Evolutionary conservation across 2,329 filamentous ascomycete species (phyloP).

Genomic region (Didymella lethalis): DNA sequence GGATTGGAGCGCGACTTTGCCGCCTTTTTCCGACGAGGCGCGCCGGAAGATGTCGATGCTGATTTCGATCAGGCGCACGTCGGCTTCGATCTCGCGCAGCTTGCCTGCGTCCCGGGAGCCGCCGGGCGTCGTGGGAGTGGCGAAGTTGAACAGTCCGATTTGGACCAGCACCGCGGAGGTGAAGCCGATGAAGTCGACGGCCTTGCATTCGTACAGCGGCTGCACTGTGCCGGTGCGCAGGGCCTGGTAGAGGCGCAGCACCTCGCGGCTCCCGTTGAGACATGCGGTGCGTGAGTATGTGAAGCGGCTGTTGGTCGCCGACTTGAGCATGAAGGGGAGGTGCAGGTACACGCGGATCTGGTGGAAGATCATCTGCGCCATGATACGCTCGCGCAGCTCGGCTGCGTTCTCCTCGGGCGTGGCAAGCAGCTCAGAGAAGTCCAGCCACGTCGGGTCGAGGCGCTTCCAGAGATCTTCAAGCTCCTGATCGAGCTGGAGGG

Average conservation of each 20-base stretch:
- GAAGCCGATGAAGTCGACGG: constrained; percentile 58
- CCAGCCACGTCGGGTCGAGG: constrained; percentile 52
- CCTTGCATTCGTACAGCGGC: constrained; percentile 57
- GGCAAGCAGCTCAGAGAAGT: constrained; percentile 40
- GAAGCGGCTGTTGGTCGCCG: constrained; percentile 49
- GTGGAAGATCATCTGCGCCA: constrained; percentile 55
- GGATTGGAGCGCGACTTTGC: constrained; percentile 52
- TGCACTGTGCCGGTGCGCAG: constrained; percentile 47
- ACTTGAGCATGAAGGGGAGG: constrained; percentile 56
- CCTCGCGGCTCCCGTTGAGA: constrained; percentile 52
- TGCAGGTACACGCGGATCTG: constrained; percentile 57
- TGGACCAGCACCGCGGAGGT: constrained; percentile 55
- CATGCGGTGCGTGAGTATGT: constrained; percentile 52
- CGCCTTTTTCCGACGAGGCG: constrained; percentile 52
- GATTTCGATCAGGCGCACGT: constrained; percentile 50
- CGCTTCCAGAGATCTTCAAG: constrained; percentile 51
- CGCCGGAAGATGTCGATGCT: constrained; percentile 54
- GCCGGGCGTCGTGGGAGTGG: constrained; percentile 12
- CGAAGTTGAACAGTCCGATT: constrained; percentile 53
- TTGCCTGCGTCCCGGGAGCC: constrained; percentile 5
- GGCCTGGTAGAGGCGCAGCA: constrained; percentile 52
- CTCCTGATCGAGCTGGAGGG: constrained; percentile 55
- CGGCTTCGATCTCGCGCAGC: constrained; percentile 45
- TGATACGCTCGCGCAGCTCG: constrained; percentile 49
- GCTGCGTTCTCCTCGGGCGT: constrained; percentile 45